Evolutionary conservation across 305 asterid species (phyloP).

Genomic region (Nicotiana rustica): DNA sequence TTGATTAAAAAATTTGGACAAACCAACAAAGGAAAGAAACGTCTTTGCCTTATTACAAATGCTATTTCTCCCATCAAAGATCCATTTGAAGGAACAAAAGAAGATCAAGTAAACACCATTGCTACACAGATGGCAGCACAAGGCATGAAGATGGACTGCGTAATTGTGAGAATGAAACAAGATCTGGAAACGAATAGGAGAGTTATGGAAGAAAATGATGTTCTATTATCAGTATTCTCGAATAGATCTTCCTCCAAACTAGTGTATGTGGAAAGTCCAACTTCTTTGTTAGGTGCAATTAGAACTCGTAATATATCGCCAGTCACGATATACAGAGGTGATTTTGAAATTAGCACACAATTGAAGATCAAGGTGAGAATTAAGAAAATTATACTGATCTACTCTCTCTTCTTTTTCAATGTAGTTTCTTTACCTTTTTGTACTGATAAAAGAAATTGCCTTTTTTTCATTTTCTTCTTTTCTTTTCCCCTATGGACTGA

Average conservation of each 20-base stretch:
- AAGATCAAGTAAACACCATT: conserved; percentile 89
- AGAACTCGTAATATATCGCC: conserved; percentile 90
- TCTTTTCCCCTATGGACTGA: not conserved
- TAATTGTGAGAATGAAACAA: conserved; percentile 58
- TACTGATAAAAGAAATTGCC: not conserved
- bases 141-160: conserved; percentile 94
- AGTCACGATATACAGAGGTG: conserved; percentile 85
- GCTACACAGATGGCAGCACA: conserved; percentile 74
- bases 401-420: not conserved
- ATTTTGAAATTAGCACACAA: conserved; percentile 73
- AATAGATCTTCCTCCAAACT: conserved; percentile 64
- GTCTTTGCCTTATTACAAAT: conserved; percentile 83
- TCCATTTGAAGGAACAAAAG: conserved; percentile 89
- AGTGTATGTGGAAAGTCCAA: conserved; percentile 78
- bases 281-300: conserved; percentile 81
- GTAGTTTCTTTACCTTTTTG: conserved; percentile 1
- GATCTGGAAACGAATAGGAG: conserved; percentile 48
- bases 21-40: conserved; percentile 88
- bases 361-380: conserved; percentile 83
- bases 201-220: conserved; percentile 85
- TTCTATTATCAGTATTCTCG: conserved; percentile 64
- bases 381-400: conserved; percentile 33
- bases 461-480: not conserved
- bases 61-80: conserved; percentile 78
- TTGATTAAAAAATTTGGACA: conserved; percentile 78